phyloP scores from a whole-genome alignment of 148 eudicot genomes.

The Cornus kousa region DNA sequence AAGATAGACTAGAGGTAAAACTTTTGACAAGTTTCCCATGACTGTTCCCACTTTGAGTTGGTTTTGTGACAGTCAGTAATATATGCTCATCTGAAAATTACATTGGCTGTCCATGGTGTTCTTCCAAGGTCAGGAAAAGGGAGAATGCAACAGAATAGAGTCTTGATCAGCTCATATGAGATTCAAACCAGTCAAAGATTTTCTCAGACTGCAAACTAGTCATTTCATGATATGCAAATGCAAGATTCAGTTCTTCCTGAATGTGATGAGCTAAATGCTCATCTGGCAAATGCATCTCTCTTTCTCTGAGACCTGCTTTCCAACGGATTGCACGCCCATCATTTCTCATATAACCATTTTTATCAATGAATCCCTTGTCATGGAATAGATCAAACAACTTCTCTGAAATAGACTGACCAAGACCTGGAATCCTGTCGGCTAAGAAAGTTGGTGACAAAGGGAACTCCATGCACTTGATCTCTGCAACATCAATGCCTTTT shows the following conservation, averaged over 20 bases:
- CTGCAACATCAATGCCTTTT: conserved; percentile 55
- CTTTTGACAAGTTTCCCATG: neutral
- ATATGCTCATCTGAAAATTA: neutral
- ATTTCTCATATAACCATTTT: conserved; percentile 64
- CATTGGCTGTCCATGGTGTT: neutral
- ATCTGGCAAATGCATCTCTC: conserved; percentile 40
- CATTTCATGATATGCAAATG: conserved; percentile 90
- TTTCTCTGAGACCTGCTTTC: conserved; percentile 54
- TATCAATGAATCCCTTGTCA: conserved; percentile 57
- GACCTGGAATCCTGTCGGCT: conserved; percentile 52
- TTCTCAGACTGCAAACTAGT: conserved; percentile 75
- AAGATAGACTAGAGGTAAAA: neutral
- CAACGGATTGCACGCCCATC: conserved; percentile 75
- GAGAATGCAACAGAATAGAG: conserved; percentile 3
- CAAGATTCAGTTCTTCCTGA: conserved; percentile 89
- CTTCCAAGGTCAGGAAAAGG: neutral
- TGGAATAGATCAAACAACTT: conserved; percentile 46
- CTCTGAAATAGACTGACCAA: conserved; percentile 41
- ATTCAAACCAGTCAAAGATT: conserved; percentile 73
- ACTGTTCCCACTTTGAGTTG: neutral
- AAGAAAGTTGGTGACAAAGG: conserved; percentile 58
- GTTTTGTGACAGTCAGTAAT: neutral
- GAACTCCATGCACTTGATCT: conserved; percentile 71
- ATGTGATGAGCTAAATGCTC: conserved; percentile 47
- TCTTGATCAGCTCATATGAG: conserved; percentile 42